Conservation (phyloP, 1,284 basidiomycete genomes). For the Heliocybe sulcata region DNA sequence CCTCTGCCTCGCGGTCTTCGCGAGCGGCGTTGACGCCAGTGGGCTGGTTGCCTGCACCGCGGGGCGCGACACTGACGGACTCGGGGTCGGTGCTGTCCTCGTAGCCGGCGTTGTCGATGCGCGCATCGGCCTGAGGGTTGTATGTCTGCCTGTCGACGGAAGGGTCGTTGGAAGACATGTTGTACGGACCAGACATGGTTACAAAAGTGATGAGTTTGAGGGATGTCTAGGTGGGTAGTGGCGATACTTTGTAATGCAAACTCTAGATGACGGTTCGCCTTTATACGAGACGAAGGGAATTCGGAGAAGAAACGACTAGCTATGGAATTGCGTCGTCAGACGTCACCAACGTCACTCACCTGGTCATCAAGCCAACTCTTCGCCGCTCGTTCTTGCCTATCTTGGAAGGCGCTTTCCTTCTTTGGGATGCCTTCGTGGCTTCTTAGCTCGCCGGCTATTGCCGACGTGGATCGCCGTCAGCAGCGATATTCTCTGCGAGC, state of each 20-base stretch:
- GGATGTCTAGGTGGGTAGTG: background rate
- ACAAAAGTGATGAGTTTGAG: background rate
- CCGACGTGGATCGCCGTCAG: too few relatives aligned
- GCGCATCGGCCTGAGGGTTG: slow-evolving; percentile 17
- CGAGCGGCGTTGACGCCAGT: slow-evolving; percentile 11
- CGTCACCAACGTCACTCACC: background rate
- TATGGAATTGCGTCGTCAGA: background rate
- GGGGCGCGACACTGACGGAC: slow-evolving; percentile 13
- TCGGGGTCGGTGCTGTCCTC: slow-evolving; percentile 11
- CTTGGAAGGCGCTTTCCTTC: background rate
- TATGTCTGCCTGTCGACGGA: slow-evolving; percentile 8
- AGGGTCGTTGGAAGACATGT: background rate
- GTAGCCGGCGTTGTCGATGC: slow-evolving; percentile 18
- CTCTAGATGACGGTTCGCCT: background rate
- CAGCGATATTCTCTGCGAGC: background rate
- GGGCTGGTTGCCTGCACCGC: slow-evolving; percentile 17
- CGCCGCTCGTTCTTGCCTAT: background rate
- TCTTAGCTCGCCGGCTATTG: background rate
- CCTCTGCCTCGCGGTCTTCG: slow-evolving; percentile 16
- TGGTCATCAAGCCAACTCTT: background rate
- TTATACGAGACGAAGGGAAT: background rate
- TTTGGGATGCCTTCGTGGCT: background rate
- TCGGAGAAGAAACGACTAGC: background rate
- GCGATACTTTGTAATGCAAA: background rate
- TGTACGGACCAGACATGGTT: slow-evolving; percentile 1